Conservation (phyloP, 1,139 yeast species). For the Yamadazyma spencermartinsiae region DNA sequence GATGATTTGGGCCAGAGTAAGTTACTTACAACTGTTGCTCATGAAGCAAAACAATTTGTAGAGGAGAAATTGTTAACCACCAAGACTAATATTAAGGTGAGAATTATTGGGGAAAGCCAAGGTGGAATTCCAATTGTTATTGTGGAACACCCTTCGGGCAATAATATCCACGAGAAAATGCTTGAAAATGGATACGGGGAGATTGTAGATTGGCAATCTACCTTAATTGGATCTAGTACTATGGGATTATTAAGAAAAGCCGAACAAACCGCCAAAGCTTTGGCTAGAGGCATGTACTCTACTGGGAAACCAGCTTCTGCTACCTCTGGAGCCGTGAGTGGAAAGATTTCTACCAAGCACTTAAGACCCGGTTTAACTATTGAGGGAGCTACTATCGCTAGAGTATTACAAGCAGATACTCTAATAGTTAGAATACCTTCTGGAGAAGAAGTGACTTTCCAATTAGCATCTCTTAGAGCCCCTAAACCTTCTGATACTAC, state of each 20-base stretch:
- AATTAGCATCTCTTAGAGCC: conserved; percentile 70
- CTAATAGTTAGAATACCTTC: conserved; percentile 50
- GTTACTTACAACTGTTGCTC: conserved; percentile 54
- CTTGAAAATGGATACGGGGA: conserved; percentile 71
- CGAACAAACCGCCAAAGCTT: conserved; percentile 65
- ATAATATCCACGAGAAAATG: conserved; percentile 64
- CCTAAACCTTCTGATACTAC: conserved; percentile 66
- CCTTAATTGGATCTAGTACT: conserved; percentile 62
- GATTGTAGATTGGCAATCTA: conserved; percentile 81
- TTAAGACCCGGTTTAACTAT: conserved; percentile 49
- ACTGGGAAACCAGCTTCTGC: conserved; percentile 23
- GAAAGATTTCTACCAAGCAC: conserved; percentile 18
- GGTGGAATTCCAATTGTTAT: conserved; percentile 64
- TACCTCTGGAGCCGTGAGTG: conserved; percentile 11
- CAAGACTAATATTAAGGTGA: conserved; percentile 50
- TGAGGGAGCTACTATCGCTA: conserved; percentile 55
- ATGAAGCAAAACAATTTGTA: conserved; percentile 65
- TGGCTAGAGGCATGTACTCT: conserved; percentile 66
- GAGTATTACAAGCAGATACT: conserved; percentile 71
- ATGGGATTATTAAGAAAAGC: conserved; percentile 66
- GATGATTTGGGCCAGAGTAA: conserved; percentile 43
- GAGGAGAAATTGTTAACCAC: conserved; percentile 69
- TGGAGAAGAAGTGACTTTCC: conserved; percentile 60
- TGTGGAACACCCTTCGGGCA: conserved; percentile 70
- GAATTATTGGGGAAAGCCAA: conserved; percentile 60